Conservation (phyloP, 306 rosid species). For the Sesbania bispinosa region DNA sequence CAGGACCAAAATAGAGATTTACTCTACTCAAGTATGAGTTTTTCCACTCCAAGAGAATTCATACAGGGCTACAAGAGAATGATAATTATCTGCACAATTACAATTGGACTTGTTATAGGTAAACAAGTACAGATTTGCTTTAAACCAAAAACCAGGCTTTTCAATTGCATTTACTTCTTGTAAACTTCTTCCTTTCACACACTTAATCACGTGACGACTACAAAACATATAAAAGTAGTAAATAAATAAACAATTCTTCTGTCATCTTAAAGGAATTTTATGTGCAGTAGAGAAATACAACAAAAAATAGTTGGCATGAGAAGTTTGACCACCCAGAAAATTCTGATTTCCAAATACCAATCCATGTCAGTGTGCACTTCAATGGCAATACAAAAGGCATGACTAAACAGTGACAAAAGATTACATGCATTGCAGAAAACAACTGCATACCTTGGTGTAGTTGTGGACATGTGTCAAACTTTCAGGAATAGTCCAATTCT, state of each 20-base stretch:
- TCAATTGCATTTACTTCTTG: neutral
- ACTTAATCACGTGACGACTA: neutral
- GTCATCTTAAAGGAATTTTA: neutral
- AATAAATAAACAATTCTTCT: neutral
- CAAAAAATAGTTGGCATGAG: neutral
- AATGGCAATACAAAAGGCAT: neutral
- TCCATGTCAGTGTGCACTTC: neutral
- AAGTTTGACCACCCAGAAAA: constrained; percentile 7
- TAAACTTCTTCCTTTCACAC: neutral
- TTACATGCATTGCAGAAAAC: constrained; percentile 5
- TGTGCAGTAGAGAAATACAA: neutral
- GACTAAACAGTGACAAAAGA: neutral
- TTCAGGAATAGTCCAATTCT: constrained; percentile 77
- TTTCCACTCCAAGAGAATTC: neutral
- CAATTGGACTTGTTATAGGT: neutral
- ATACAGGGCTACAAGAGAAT: neutral
- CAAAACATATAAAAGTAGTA: neutral
- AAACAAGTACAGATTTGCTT: neutral
- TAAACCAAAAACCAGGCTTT: neutral
- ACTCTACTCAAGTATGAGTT: neutral
- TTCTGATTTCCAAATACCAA: neutral
- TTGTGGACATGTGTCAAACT: constrained; percentile 44
- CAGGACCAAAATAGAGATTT: neutral
- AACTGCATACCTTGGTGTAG: constrained; percentile 60
- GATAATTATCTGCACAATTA: neutral